These are phyloP conservation scores for Besnoitia besnoiti DNA, from an alignment of 169 alveolate genomes.

Conservation along the genomic window DNA sequence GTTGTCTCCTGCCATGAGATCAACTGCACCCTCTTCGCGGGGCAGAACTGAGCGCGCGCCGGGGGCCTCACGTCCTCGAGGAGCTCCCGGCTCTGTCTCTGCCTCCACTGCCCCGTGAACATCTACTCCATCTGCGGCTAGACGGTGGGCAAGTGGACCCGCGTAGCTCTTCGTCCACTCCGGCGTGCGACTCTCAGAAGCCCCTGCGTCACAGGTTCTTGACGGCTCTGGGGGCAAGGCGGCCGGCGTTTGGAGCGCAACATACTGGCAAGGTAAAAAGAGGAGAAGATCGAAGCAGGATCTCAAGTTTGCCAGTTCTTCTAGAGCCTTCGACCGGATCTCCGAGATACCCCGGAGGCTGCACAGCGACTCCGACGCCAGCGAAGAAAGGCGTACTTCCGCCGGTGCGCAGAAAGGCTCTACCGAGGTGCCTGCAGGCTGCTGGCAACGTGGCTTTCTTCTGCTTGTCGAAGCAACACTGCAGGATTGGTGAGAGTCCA, in stretches of 20 bases:
- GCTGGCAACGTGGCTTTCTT: neutral
- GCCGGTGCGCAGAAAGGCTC: neutral
- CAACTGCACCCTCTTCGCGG: no score
- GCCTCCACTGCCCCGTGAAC: no score
- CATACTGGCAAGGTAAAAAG: neutral
- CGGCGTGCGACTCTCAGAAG: no score
- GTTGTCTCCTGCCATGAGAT: no score
- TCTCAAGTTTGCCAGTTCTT: neutral
- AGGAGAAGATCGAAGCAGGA: constrained; percentile 29
- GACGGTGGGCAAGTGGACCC: no score
- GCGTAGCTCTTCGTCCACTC: no score
- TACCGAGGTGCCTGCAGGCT: neutral
- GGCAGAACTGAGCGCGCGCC: no score
- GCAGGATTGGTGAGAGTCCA: neutral
- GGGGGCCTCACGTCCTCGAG: no score
- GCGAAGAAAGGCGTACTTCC: neutral
- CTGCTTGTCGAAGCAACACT: neutral
- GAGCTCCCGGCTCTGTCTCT: no score
- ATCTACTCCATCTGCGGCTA: no score
- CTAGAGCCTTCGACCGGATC: neutral
- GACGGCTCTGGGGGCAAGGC: neutral
- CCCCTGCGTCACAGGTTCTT: no score
- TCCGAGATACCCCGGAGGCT: constrained; percentile 23
- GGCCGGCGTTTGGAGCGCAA: neutral
- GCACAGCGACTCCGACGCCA: neutral